A percentile compares a stretch with the other conserved stretches of the same genome.
These are phyloP conservation scores for Starmerella sp. DNA, from an alignment of 805 yeast species.

Conservation along the genomic window DNA sequence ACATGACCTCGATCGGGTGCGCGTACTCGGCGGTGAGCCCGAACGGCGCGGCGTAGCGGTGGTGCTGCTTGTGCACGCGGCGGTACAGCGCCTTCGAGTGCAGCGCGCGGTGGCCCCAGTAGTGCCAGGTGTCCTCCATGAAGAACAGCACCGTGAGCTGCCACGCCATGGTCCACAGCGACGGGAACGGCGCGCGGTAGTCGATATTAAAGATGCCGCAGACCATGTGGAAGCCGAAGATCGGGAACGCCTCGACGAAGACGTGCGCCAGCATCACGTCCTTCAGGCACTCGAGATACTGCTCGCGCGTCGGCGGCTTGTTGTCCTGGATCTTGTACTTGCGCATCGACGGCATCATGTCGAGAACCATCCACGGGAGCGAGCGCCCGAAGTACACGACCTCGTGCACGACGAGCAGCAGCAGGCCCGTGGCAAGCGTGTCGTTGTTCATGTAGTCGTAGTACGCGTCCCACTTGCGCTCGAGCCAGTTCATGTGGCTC, in stretches of 20 bases:
- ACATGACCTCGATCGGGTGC: constrained; percentile 85
- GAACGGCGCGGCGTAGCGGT: constrained; percentile 94
- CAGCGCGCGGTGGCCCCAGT: constrained; percentile 84
- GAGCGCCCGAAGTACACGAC: constrained; percentile 83
- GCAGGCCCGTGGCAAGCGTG: constrained; percentile 78
- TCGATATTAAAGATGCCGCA: constrained; percentile 71
- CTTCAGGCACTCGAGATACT: constrained; percentile 88
- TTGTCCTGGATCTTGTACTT: constrained; percentile 83
- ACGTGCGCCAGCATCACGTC: constrained; percentile 77
- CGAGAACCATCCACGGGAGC: constrained; percentile 85
- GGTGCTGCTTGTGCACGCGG: constrained; percentile 93
- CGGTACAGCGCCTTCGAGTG: constrained; percentile 79
- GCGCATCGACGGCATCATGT: constrained; percentile 72
- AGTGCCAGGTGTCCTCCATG: constrained; percentile 92
- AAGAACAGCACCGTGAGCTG: constrained; percentile 74
- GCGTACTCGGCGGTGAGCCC: constrained; percentile 97
- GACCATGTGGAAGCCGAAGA: constrained; percentile 93
- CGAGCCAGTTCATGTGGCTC: constrained; percentile 32
- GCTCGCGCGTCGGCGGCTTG: constrained; percentile 64
- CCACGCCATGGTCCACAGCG: constrained; percentile 40
- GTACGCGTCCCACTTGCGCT: constrained; percentile 80
- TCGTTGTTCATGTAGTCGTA: constrained; percentile 79
- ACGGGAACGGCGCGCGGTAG: constrained; percentile 77
- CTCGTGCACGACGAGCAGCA: constrained; percentile 77
- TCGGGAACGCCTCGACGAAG: constrained; percentile 88